Base-by-base conservation (phyloP, 352 stramenopile species). In the Pythium apleroticum region DNA sequence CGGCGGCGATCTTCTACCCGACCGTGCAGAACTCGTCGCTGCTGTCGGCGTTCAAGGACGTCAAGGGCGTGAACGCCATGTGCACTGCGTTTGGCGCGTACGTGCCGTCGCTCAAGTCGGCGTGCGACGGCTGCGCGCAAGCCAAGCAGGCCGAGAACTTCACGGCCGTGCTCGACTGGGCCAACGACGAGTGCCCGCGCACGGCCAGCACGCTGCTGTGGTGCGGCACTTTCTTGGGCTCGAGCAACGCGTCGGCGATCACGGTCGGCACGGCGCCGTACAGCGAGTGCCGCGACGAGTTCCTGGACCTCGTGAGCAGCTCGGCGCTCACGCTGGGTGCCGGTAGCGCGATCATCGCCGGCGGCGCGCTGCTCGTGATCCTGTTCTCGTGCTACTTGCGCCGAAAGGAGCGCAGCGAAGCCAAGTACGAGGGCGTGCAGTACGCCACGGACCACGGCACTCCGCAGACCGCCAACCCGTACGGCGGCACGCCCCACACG, bases 81-180 rank as follows among this genome's bases (percentile, higher is more conserved):
- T 95, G 86, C 46, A 72, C 82, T 55, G 35, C 74, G 35, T 76
- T 80, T 58, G 63, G 77, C 9, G 59, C 52, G 20, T 56, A 76
- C 25, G 65, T 84, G 17, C 62, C 74, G 8, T 45, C 71, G 24
- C 65, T 91, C 3, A 46, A 79, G 35, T 73, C 68, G 7, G 64
- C 89, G 31, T 91, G 82, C 55, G 53, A 66, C 0, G 80, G 66
- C n/a, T 95, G 86, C 20, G 66, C 70, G 37, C 60, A 66, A 17
- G 85, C 81, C 14, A 82, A 77, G 33, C 33, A 89, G 54, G 81
- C 85, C 46, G 62, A 78, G 31, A 87, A 91, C 62, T 85, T 89
- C 54, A 84, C 79, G n/a, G 68, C 69, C 30, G 73, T 95, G n/a
- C 74, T 93, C 27, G 77, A 90, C 59, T 95, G 86, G 86, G 78